These are phyloP conservation scores for Sequoiadendron giganteum DNA, from an alignment of 75 land plant species.

Conservation along the genomic window DNA sequence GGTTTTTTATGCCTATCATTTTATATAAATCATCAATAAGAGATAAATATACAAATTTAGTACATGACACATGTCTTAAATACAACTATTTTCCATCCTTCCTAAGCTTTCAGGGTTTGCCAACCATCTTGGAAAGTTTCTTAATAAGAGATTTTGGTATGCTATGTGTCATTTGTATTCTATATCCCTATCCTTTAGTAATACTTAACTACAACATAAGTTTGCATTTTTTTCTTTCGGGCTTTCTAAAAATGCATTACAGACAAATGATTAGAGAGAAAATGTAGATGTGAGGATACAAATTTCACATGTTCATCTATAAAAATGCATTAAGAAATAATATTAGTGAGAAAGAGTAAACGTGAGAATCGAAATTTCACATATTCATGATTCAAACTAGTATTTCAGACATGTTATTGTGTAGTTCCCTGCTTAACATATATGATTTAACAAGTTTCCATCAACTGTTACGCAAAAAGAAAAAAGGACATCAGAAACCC, in stretches of 20 bases:
- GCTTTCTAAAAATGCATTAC: neutral
- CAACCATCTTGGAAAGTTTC: neutral
- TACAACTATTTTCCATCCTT: neutral
- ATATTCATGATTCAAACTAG: no score
- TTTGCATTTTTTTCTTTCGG: neutral
- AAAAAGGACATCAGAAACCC: no score
- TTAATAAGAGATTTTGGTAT: neutral
- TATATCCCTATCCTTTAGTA: neutral
- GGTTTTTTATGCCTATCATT: neutral
- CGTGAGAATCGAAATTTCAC: neutral
- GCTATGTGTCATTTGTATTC: neutral
- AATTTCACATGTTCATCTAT: neutral
- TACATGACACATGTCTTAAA: neutral
- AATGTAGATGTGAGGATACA: neutral
- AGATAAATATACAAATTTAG: neutral
- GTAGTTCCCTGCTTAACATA: neutral
- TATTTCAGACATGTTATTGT: neutral
- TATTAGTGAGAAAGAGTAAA: neutral
- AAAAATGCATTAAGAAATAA: neutral
- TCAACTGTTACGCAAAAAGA: neutral
- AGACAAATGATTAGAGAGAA: neutral
- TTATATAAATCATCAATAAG: neutral
- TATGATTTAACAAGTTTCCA: neutral
- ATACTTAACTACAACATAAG: neutral
- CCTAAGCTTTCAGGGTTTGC: neutral